A percentile compares a stretch with the other conserved stretches of the same genome.
Evolutionary conservation across 2,329 filamentous ascomycete species (phyloP).

Genomic region (Aspergillus brasiliensis): DNA sequence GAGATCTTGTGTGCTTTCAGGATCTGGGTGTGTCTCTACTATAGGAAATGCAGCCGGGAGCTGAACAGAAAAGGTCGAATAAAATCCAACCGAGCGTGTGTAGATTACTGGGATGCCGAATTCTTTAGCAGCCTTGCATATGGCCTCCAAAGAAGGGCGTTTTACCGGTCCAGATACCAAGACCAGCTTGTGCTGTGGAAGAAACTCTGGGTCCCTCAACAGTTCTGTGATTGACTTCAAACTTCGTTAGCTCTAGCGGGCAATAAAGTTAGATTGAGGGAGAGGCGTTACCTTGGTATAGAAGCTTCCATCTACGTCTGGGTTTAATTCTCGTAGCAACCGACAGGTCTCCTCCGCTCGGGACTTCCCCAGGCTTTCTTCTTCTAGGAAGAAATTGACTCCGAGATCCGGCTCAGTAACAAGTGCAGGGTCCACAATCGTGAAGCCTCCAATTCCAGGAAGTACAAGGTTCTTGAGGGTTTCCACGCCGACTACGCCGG

Average conservation of each 20-base stretch:
- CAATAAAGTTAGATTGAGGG: background rate
- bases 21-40: slow-evolving; percentile 92
- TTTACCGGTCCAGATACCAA: slow-evolving; percentile 63
- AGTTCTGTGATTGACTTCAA: slow-evolving; percentile 42
- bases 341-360: slow-evolving; percentile 77
- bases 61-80: slow-evolving; percentile 80
- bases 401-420: slow-evolving; percentile 85
- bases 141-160: slow-evolving; percentile 51
- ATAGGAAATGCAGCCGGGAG: slow-evolving; percentile 83
- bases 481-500: slow-evolving; percentile 87
- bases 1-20: slow-evolving; percentile 80
- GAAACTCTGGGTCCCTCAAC: slow-evolving; percentile 40
- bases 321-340: slow-evolving; percentile 83
- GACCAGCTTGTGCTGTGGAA: slow-evolving; percentile 60
- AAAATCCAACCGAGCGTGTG: slow-evolving; percentile 88
- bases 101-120: slow-evolving; percentile 74
- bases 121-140: slow-evolving; percentile 54
- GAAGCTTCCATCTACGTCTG: slow-evolving; percentile 80
- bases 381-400: slow-evolving; percentile 94
- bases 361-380: slow-evolving; percentile 71
- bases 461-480: slow-evolving; percentile 96
- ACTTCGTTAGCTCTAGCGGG: slow-evolving; percentile 15
- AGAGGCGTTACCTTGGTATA: slow-evolving; percentile 53
- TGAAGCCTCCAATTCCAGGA: slow-evolving; percentile 88
- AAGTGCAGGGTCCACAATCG: slow-evolving; percentile 76